These are phyloP conservation scores for Sphagnum contortum DNA, from an alignment of 225 moss, liverwort and hornwort species.

Conservation along the genomic window DNA sequence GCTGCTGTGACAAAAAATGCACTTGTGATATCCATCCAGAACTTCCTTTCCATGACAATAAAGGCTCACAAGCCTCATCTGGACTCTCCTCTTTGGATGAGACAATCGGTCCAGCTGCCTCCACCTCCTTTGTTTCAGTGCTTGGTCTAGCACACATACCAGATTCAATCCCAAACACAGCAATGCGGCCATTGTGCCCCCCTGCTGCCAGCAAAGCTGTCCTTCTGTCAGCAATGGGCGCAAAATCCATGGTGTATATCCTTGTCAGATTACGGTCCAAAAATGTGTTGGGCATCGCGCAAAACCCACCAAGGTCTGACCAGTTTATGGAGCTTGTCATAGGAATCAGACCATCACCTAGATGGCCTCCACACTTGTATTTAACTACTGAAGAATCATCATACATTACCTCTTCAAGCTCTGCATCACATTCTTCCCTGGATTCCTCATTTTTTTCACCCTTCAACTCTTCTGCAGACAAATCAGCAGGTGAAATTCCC, in stretches of 20 bases:
- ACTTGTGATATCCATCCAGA: conserved; percentile 52
- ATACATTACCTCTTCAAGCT: neutral
- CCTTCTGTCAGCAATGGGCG: conserved; percentile 9
- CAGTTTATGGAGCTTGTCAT: conserved; percentile 9
- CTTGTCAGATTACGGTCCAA: conserved; percentile 27
- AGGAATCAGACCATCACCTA: neutral
- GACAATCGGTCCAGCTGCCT: neutral
- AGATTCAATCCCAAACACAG: conserved; percentile 26
- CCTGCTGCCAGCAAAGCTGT: conserved; percentile 37
- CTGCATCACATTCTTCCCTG: neutral
- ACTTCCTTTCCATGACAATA: conserved; percentile 36
- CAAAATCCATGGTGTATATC: conserved; percentile 39
- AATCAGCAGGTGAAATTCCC: neutral
- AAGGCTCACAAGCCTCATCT: conserved; percentile 2
- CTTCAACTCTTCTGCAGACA: neutral
- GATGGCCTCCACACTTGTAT: conserved; percentile 2
- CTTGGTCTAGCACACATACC: neutral
- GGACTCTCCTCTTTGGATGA: neutral
- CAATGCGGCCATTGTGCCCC: conserved; percentile 36
- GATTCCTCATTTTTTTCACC: neutral
- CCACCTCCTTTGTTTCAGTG: neutral
- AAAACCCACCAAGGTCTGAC: conserved; percentile 17
- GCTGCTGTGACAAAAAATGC: conserved; percentile 35
- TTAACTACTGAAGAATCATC: conserved; percentile 2
- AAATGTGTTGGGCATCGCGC: conserved; percentile 8